Percentiles rank a stretch among this genome's conserved stretches.
phyloP scores from a whole-genome alignment of 345 rosid species.

The Citrus cavaleriei region DNA sequence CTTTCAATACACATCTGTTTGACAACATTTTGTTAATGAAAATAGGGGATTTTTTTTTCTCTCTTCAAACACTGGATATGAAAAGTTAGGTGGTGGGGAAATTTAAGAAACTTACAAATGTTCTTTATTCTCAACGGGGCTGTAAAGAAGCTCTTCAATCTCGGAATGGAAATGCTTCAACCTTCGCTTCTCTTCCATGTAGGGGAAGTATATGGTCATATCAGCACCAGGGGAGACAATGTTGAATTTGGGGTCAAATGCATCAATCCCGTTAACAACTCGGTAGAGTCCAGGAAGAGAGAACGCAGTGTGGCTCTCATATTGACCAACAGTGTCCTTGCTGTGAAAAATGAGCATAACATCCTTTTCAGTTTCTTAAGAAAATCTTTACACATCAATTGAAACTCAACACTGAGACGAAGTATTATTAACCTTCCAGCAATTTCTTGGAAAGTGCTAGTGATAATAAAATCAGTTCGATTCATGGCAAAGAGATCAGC shows the following conservation, averaged over 20 bases:
- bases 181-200: conserved; percentile 63
- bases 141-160: conserved; percentile 86
- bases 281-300: conserved; percentile 91
- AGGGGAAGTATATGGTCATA: conserved; percentile 70
- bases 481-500: background rate
- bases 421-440: background rate
- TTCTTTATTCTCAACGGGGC: conserved; percentile 75
- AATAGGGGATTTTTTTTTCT: no score
- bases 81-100: no score
- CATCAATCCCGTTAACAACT: conserved; percentile 90
- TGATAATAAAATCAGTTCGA: background rate
- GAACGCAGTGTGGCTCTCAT: conserved; percentile 88
- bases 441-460: background rate
- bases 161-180: conserved; percentile 67
- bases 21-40: background rate
- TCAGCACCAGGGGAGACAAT: conserved; percentile 79
- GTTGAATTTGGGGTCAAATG: conserved; percentile 93
- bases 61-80: no score
- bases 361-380: no score
- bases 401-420: background rate
- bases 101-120: conserved; percentile 50
- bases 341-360: conserved; percentile 10
- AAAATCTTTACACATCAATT: no score
- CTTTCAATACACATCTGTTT: conserved; percentile 79
- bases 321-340: conserved; percentile 91